Percentiles rank a stretch among this genome's conserved stretches.
Conservation (phyloP, 257 asterid species). For the Solanum piurae region DNA sequence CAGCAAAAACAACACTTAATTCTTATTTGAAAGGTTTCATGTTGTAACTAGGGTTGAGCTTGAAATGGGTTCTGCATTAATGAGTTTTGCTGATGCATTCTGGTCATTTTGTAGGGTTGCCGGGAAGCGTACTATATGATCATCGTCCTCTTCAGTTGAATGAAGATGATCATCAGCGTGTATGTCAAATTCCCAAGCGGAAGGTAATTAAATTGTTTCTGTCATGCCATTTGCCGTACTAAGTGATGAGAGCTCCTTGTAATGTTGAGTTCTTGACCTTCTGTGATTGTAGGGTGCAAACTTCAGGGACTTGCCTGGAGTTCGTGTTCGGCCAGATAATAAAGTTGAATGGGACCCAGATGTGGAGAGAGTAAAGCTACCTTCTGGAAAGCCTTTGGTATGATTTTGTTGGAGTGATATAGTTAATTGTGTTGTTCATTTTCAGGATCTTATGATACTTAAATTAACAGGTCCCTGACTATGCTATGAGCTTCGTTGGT, state of each 20-base stretch:
- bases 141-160: slow-evolving; percentile 20
- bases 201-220: slow-evolving; percentile 11
- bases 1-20: not conserved
- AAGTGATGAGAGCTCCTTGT: not conserved
- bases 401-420: not conserved
- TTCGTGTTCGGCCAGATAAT: slow-evolving; percentile 11
- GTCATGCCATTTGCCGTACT: not conserved
- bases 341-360: slow-evolving; percentile 9
- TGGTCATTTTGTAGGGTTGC: not conserved
- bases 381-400: slow-evolving; percentile 30
- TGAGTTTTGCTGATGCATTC: not conserved
- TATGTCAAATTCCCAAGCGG: slow-evolving; percentile 18
- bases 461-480: slow-evolving; percentile 27
- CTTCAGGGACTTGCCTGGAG: slow-evolving; percentile 31
- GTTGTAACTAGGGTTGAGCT: not conserved
- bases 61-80: not conserved
- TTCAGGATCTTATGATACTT: not conserved
- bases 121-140: slow-evolving; percentile 11
- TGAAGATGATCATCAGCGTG: slow-evolving; percentile 26
- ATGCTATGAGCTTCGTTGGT: slow-evolving; percentile 17
- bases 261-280: not conserved
- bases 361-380: slow-evolving; percentile 7
- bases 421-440: not conserved
- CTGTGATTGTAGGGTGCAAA: slow-evolving; percentile 20
- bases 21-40: not conserved